Conservation (phyloP, 1,284 basidiomycete species). For the Xerocomus minutiporus region DNA sequence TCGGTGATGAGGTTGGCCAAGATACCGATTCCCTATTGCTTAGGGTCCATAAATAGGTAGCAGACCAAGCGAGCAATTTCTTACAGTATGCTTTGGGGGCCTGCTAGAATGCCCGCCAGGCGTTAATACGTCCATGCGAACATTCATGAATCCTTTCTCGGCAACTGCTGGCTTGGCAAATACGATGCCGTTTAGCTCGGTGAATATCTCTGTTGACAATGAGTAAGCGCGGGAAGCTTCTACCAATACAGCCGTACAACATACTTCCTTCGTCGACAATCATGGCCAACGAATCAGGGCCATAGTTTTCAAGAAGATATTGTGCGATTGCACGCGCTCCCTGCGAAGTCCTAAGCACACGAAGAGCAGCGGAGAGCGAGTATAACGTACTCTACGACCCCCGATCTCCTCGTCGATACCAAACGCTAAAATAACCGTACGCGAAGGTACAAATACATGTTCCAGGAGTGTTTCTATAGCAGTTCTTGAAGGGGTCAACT, state of each 20-base stretch:
- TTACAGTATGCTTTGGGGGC: slow-evolving; percentile 54
- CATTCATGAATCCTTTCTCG: slow-evolving; percentile 65
- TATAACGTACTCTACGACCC: slow-evolving; percentile 40
- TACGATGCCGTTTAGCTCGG: slow-evolving; percentile 35
- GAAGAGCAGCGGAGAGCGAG: neutral
- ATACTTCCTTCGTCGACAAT: slow-evolving; percentile 50
- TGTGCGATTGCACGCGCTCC: slow-evolving; percentile 46
- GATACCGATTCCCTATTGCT: too few species aligned
- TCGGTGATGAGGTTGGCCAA: too few species aligned
- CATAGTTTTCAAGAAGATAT: slow-evolving; percentile 48
- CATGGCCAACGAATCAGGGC: slow-evolving; percentile 50
- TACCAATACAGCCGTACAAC: neutral
- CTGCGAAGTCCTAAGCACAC: slow-evolving; percentile 26
- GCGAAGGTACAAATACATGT: slow-evolving; percentile 46
- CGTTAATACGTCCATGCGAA: slow-evolving; percentile 50
- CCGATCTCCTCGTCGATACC: slow-evolving; percentile 69
- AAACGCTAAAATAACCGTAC: slow-evolving; percentile 56
- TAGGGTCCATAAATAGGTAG: neutral
- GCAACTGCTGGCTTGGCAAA: slow-evolving; percentile 50
- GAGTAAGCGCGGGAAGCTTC: neutral
- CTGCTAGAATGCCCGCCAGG: slow-evolving; percentile 66
- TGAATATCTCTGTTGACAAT: slow-evolving; percentile 31
- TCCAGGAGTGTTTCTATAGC: slow-evolving; percentile 55
- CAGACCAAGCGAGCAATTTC: slow-evolving; percentile 1
- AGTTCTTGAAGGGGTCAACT: slow-evolving; percentile 32